phyloP scores from a whole-genome alignment of 2,329 filamentous ascomycete species.

The Cladophialophora psammophila region DNA sequence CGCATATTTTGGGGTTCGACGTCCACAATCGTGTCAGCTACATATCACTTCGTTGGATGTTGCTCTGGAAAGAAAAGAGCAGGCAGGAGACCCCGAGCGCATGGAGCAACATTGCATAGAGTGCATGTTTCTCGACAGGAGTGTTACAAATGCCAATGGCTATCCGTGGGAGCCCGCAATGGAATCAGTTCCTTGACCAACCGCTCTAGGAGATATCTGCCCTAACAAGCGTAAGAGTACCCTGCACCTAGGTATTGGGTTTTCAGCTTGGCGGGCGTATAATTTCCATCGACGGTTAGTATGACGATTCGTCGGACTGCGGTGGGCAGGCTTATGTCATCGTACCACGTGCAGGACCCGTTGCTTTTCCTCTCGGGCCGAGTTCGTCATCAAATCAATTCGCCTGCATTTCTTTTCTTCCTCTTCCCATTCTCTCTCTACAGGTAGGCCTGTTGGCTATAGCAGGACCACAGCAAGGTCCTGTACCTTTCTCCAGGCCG shows the following conservation, averaged over 20 bases:
- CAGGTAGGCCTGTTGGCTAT: not conserved
- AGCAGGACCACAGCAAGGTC: not conserved
- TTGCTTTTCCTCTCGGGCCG: conserved; percentile 1
- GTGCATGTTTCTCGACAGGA: not conserved
- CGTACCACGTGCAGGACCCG: not conserved
- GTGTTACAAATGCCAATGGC: not conserved
- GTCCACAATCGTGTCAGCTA: not conserved
- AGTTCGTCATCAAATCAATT: conserved; percentile 3
- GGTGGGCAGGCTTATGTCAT: conserved; percentile 7
- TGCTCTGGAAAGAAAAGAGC: not conserved
- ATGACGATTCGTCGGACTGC: too few relatives aligned
- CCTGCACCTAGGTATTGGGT: too few relatives aligned
- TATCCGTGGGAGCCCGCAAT: not conserved
- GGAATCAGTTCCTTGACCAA: not conserved
- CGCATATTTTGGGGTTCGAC: not conserved
- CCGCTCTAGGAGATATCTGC: not conserved
- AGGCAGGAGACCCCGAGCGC: not conserved
- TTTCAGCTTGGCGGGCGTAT: too few relatives aligned
- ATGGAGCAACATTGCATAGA: not conserved
- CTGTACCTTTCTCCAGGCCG: not conserved
- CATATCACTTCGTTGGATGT: not conserved
- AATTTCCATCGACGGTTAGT: too few relatives aligned
- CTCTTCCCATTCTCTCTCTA: not conserved
- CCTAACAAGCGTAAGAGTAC: too few relatives aligned
- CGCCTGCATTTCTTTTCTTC: not conserved